Conservation (phyloP, 2,329 filamentous ascomycete genomes). For the Karstenula rhodostoma region DNA sequence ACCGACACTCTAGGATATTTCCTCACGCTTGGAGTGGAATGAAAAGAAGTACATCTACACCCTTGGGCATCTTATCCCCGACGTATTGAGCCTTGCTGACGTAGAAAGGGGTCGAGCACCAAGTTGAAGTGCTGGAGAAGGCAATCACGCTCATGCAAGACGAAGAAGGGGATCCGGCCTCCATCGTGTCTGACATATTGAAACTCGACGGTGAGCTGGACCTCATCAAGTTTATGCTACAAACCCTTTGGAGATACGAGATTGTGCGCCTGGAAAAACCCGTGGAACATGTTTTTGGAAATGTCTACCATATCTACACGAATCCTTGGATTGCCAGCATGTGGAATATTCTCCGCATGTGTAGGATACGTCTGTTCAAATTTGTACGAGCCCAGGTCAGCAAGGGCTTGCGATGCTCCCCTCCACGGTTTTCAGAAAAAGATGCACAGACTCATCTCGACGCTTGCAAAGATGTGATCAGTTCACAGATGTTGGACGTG, state of each 20-base stretch:
- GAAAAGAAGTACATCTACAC: background rate
- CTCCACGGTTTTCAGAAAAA: conserved; percentile 24
- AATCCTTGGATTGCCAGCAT: conserved; percentile 42
- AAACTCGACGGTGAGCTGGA: conserved; percentile 34
- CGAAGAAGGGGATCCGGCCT: conserved; percentile 24
- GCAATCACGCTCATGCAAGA: conserved; percentile 33
- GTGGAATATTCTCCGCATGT: conserved; percentile 40
- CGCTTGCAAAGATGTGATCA: conserved; percentile 26
- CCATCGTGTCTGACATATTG: conserved; percentile 24
- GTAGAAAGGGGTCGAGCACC: conserved; percentile 5
- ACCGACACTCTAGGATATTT: background rate
- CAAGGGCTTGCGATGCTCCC: conserved; percentile 21
- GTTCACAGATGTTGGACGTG: conserved; percentile 20
- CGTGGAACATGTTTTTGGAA: conserved; percentile 27
- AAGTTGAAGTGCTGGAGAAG: conserved; percentile 29
- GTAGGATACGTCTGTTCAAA: conserved; percentile 34
- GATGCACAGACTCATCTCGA: conserved; percentile 19
- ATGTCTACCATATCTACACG: conserved; percentile 39
- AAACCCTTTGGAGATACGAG: conserved; percentile 36
- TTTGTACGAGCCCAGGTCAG: conserved; percentile 31
- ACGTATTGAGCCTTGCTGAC: background rate
- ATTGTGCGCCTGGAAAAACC: conserved; percentile 25
- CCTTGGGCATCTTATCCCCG: background rate
- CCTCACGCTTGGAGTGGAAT: background rate
- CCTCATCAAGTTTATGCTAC: conserved; percentile 28